Conservation (phyloP, 106 monocot genomes). For the Xerophyta viscosa region DNA sequence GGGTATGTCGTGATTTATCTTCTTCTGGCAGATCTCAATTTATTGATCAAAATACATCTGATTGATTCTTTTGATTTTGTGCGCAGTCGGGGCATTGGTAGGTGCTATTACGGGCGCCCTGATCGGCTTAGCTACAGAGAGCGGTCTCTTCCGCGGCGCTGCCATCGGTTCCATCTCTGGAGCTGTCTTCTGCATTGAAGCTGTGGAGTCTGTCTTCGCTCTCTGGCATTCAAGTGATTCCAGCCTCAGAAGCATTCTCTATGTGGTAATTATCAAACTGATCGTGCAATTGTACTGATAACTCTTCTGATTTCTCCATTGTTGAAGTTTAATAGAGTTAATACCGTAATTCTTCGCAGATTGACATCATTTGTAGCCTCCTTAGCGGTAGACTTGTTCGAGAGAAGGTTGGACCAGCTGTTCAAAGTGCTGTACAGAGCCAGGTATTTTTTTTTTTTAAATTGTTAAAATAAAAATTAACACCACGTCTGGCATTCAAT, state of each 20-base stretch:
- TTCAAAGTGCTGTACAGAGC: conserved; percentile 78
- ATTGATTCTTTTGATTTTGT: background rate
- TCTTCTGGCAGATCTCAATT: too few relatives aligned
- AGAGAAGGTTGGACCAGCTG: conserved; percentile 76
- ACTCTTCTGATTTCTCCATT: too few relatives aligned
- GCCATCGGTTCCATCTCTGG: conserved; percentile 85
- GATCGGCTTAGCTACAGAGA: conserved; percentile 76
- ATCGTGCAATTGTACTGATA: too few relatives aligned
- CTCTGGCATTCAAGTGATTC: conserved; percentile 65
- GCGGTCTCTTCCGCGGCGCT: conserved; percentile 68
- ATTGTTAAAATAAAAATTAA: too few relatives aligned
- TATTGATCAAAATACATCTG: background rate
- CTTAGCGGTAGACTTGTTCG: conserved; percentile 61
- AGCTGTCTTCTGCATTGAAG: conserved; percentile 83
- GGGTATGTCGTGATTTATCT: conserved; percentile 22
- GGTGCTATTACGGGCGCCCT: conserved; percentile 76
- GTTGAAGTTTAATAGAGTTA: too few relatives aligned
- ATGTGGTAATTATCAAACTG: conserved; percentile 33
- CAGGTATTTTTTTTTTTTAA: conserved; percentile 65
- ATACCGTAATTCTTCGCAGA: conserved; percentile 17
- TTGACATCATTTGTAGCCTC: conserved; percentile 68
- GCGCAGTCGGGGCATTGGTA: conserved; percentile 58
- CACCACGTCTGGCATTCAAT: too few relatives aligned
- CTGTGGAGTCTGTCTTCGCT: conserved; percentile 67
- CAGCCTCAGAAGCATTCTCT: conserved; percentile 44